Percentiles rank a stretch among this genome's conserved stretches.
phyloP scores from a whole-genome alignment of 2,329 filamentous ascomycete genomes.

The Hypoxylon sp. region DNA sequence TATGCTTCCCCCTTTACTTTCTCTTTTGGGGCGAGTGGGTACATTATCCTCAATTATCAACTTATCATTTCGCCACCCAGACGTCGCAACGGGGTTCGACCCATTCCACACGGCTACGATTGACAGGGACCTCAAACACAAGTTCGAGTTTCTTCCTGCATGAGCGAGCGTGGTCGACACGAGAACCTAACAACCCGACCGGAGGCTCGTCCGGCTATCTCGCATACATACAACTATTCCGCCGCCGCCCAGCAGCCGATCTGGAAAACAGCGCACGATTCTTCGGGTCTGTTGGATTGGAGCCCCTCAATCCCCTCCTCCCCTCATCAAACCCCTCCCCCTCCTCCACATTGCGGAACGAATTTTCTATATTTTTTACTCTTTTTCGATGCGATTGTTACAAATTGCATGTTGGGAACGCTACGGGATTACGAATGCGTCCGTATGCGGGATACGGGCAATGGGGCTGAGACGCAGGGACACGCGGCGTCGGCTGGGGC shows the following conservation, averaged over 20 bases:
- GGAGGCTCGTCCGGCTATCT: conserved; percentile 34
- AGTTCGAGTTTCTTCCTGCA: conserved; percentile 19
- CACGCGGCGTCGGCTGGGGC: conserved; percentile 20
- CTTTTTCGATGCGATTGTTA: conserved; percentile 27
- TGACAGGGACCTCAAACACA: conserved; percentile 34
- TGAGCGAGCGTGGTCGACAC: too few species aligned
- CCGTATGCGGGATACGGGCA: conserved; percentile 17
- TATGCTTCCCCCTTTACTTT: conserved; percentile 7
- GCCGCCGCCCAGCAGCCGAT: conserved; percentile 32
- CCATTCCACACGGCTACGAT: conserved; percentile 21
- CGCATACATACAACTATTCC: too few species aligned
- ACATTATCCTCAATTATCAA: conserved; percentile 16
- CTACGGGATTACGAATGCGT: conserved; percentile 9
- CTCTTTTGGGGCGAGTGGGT: conserved; percentile 19
- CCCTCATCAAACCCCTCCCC: background rate
- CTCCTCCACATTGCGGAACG: conserved; percentile 2
- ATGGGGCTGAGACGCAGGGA: conserved; percentile 20
- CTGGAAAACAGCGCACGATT: conserved; percentile 15
- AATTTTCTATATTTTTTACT: conserved; percentile 2
- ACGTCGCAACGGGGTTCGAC: conserved; percentile 31
- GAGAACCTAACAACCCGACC: conserved; percentile 11
- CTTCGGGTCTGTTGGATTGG: conserved; percentile 6
- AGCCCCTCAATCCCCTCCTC: background rate
- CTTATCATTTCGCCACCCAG: conserved; percentile 31
- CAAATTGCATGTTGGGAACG: conserved; percentile 22